Percentiles rank a stretch among this genome's conserved stretches.
These are phyloP conservation scores for Fonsecaea monophora DNA, from an alignment of 2,329 filamentous ascomycete genomes.

Conservation along the genomic window DNA sequence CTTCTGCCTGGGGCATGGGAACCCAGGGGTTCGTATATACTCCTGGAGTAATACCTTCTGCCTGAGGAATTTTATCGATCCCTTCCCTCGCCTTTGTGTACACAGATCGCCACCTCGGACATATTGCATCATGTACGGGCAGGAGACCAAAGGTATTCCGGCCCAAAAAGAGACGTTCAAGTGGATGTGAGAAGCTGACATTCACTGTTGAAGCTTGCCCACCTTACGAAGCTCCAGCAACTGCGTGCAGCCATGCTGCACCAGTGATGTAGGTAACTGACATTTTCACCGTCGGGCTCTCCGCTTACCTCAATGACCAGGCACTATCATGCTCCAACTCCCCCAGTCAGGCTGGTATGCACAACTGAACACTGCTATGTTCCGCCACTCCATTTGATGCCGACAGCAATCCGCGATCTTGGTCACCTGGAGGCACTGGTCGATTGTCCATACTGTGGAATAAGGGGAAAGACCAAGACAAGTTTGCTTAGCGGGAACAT, in stretches of 20 bases:
- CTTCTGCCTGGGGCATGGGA: neutral
- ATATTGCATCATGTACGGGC: conserved; percentile 5
- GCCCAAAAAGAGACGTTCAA: neutral
- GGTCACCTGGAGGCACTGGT: conserved; percentile 22
- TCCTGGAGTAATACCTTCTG: neutral
- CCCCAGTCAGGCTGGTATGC: conserved; percentile 6
- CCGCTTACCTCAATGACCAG: neutral
- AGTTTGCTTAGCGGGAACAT: conserved; percentile 19
- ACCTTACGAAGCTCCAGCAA: conserved; percentile 5
- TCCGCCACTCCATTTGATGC: neutral
- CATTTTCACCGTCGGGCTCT: neutral
- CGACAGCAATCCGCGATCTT: conserved; percentile 18
- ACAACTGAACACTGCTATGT: neutral
- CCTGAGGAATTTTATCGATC: neutral
- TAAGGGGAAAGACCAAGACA: conserved; percentile 20
- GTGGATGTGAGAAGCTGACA: neutral
- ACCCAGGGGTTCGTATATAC: neutral
- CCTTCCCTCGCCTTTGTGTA: neutral
- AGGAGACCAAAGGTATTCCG: conserved; percentile 10
- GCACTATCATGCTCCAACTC: conserved; percentile 14
- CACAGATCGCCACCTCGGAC: neutral
- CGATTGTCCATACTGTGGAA: conserved; percentile 25
- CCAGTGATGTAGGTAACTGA: conserved; percentile 5
- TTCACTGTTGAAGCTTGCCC: neutral
- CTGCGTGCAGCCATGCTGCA: neutral